Conservation (phyloP, 2,329 filamentous ascomycete genomes). For the Bipolaris cookei region DNA sequence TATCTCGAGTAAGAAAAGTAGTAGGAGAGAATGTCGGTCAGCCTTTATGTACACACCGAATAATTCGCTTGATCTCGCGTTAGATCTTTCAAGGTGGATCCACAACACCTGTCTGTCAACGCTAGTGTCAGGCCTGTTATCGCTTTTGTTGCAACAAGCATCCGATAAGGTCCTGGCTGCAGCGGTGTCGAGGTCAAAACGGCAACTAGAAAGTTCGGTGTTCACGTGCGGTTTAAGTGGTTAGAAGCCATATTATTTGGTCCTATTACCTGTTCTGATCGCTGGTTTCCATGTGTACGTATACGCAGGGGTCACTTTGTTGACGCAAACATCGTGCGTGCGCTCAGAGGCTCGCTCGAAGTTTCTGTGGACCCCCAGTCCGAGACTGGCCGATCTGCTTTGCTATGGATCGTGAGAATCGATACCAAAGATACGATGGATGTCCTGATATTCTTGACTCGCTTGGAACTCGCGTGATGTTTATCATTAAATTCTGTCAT, state of each 20-base stretch:
- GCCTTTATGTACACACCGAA: slow-evolving; percentile 6
- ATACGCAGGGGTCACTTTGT: slow-evolving; percentile 8
- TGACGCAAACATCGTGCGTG: slow-evolving; percentile 10
- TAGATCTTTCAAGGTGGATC: slow-evolving; percentile 15
- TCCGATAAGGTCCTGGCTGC: slow-evolving; percentile 1
- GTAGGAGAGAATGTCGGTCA: slow-evolving; percentile 1
- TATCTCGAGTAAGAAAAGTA: neutral
- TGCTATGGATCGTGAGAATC: slow-evolving; percentile 11
- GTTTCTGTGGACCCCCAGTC: slow-evolving; percentile 25
- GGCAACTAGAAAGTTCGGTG: neutral
- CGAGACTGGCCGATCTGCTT: slow-evolving; percentile 20
- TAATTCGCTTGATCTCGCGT: slow-evolving; percentile 12
- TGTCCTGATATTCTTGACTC: neutral
- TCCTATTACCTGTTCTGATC: neutral
- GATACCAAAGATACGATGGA: slow-evolving; percentile 5
- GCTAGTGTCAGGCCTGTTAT: slow-evolving; percentile 13
- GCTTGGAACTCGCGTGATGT: slow-evolving; percentile 2
- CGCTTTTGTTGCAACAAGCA: slow-evolving; percentile 3
- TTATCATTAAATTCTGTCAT: slow-evolving; percentile 4
- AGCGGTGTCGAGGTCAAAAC: neutral
- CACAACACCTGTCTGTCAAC: slow-evolving; percentile 12
- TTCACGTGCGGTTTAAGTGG: neutral
- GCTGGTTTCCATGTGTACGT: slow-evolving; percentile 3
- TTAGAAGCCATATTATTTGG: neutral
- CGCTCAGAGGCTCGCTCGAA: slow-evolving; percentile 18